A percentile compares a stretch with the other conserved stretches of the same genome.
Conservation (phyloP, 352 stramenopile species). For the Phytophthora agathidicida region DNA sequence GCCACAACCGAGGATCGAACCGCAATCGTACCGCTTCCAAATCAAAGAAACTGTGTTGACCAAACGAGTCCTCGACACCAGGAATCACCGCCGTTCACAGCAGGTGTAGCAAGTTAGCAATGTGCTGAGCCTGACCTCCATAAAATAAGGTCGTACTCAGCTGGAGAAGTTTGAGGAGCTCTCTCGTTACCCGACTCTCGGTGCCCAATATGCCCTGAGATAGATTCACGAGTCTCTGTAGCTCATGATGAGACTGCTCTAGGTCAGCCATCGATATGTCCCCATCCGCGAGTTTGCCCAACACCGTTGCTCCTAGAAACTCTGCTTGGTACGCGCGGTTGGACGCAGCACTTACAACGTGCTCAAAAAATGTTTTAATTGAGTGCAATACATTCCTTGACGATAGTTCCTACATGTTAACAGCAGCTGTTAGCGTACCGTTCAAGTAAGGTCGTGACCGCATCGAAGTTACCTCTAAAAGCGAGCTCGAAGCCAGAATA, state of each 20-base stretch:
- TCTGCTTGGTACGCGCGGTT: conserved; percentile 29
- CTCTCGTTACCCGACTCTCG: conserved; percentile 21
- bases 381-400: conserved; percentile 43
- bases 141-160: conserved; percentile 21
- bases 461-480: conserved; percentile 35
- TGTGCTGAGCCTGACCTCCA: background rate
- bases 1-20: background rate
- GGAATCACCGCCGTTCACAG: conserved; percentile 23
- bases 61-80: conserved; percentile 23
- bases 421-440: background rate
- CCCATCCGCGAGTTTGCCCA: background rate
- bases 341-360: conserved; percentile 28
- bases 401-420: conserved; percentile 34
- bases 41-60: conserved; percentile 24
- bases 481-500: conserved; percentile 34
- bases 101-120: conserved; percentile 2
- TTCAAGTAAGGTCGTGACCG: no score
- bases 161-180: conserved; percentile 29
- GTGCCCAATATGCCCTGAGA: conserved; percentile 23
- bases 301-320: background rate
- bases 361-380: conserved; percentile 44
- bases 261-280: conserved; percentile 3
- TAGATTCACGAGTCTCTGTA: conserved; percentile 15
- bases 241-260: conserved; percentile 19
- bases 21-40: conserved; percentile 22